Conservation (phyloP, 148 eudicot species). For the Rhododendron molle region DNA sequence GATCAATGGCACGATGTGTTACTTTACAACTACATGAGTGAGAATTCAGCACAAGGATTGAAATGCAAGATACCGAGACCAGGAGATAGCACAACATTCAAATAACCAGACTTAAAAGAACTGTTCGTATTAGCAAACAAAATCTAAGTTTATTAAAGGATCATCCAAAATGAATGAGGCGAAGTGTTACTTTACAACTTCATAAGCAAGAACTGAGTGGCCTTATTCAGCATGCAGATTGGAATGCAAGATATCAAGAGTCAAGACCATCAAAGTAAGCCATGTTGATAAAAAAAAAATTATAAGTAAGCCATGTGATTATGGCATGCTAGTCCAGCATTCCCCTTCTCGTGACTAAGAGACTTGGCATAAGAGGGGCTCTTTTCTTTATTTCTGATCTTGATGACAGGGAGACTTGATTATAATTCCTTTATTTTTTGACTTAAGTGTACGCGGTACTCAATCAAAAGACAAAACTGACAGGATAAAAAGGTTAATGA, state of each 20-base stretch:
- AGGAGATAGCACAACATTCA: not conserved
- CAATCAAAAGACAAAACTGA: not conserved
- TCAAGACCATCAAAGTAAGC: not conserved
- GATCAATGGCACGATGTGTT: not conserved
- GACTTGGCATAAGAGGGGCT: not conserved
- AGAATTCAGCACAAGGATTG: not conserved
- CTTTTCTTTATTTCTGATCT: not conserved
- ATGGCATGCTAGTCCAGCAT: not conserved
- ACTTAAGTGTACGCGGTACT: not conserved
- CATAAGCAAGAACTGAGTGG: not conserved
- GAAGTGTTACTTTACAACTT: not conserved
- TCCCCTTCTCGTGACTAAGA: not conserved
- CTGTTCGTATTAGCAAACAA: not conserved
- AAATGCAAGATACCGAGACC: not conserved
- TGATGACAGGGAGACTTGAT: not conserved
- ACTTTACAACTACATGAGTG: not conserved
- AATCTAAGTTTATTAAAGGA: not conserved
- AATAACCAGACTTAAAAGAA: not conserved
- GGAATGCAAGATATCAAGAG: not conserved
- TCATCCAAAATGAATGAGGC: not conserved
- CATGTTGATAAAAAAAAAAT: not conserved
- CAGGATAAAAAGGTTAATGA: conserved; percentile 3
- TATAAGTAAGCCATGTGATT: not conserved
- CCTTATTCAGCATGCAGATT: not conserved
- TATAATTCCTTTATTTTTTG: not conserved